phyloP scores from a whole-genome alignment of 2,329 filamentous ascomycete species.

The Cordyceps pruinosa region DNA sequence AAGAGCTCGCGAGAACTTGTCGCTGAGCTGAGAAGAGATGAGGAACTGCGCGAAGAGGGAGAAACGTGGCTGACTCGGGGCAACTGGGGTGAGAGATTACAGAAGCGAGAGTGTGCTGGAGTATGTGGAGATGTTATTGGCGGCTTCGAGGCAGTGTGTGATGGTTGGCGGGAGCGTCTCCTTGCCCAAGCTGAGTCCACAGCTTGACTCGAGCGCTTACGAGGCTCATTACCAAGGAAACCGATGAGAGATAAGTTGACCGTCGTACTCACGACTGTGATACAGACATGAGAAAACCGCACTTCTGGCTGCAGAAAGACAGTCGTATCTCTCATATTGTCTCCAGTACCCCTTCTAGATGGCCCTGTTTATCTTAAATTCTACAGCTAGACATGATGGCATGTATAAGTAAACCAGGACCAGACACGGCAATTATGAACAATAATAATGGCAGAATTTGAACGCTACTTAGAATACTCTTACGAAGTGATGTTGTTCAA shows the following conservation, averaged over 20 bases:
- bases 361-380: not conserved
- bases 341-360: not conserved
- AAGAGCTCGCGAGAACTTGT: conserved; percentile 80
- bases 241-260: not conserved
- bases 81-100: conserved; percentile 73
- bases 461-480: not conserved
- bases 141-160: conserved; percentile 87
- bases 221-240: not conserved
- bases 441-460: not conserved
- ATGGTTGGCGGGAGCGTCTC: conserved; percentile 71
- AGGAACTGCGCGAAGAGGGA: conserved; percentile 75
- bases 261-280: no score
- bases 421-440: not conserved
- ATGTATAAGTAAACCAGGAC: conserved; percentile 3
- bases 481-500: not conserved
- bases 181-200: conserved; percentile 55
- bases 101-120: conserved; percentile 70
- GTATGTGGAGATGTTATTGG: conserved; percentile 84
- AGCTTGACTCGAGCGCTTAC: conserved; percentile 21
- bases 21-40: conserved; percentile 74
- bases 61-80: conserved; percentile 73
- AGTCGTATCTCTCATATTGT: not conserved
- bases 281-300: not conserved
- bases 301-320: not conserved
- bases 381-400: conserved; percentile 3